These are phyloP conservation scores for Kluyveromyces marxianus DNA, from an alignment of 1,139 yeast species.

Conservation along the genomic window DNA sequence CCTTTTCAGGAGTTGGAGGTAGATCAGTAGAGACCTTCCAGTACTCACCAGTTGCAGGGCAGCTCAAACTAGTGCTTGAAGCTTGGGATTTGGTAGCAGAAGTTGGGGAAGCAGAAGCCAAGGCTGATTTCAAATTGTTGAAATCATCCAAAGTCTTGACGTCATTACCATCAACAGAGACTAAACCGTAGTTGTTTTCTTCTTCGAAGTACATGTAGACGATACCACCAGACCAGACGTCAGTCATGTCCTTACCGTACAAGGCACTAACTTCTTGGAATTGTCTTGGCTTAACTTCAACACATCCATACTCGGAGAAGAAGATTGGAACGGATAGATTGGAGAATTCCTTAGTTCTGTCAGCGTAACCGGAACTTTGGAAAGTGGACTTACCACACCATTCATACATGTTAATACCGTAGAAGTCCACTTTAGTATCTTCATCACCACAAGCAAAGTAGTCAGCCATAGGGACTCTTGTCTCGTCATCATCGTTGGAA, in stretches of 20 bases:
- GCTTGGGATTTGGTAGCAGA: constrained; percentile 45
- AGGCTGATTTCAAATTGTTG: constrained; percentile 43
- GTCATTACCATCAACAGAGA: constrained; percentile 43
- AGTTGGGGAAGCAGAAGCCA: constrained; percentile 52
- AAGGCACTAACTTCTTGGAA: constrained; percentile 65
- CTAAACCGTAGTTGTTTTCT: constrained; percentile 67
- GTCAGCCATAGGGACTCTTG: constrained; percentile 63
- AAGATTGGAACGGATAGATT: constrained; percentile 64
- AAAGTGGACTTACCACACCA: constrained; percentile 82
- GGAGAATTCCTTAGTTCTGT: constrained; percentile 62
- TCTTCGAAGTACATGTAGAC: constrained; percentile 79
- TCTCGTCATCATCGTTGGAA: constrained; percentile 64
- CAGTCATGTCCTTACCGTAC: constrained; percentile 57
- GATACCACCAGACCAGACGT: constrained; percentile 84
- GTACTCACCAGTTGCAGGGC: constrained; percentile 44
- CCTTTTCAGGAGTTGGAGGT: constrained; percentile 69
- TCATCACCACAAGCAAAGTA: constrained; percentile 68
- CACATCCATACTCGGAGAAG: constrained; percentile 81
- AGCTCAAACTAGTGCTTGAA: constrained; percentile 37
- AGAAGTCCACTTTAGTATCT: constrained; percentile 71
- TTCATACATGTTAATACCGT: constrained; percentile 91
- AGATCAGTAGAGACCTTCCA: constrained; percentile 58
- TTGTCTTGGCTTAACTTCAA: constrained; percentile 50
- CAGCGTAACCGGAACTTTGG: constrained; percentile 60
- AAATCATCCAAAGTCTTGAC: constrained; percentile 56